Evolutionary conservation across 2,329 filamentous ascomycete genomes (phyloP).

Genomic region (Monosporascus sp.): DNA sequence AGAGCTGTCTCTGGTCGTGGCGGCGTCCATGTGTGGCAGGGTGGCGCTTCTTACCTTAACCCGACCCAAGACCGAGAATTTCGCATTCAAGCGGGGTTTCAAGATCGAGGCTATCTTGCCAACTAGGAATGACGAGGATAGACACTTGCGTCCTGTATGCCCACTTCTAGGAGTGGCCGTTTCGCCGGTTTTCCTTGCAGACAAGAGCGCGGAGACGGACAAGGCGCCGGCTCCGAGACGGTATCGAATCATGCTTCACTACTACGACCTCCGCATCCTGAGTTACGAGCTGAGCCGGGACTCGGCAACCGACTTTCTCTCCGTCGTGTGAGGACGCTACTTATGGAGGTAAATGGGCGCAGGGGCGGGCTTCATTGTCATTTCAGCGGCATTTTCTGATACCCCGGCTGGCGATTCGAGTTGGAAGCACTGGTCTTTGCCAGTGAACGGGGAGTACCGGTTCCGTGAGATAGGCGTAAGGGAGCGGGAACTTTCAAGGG

Average conservation of each 20-base stretch:
- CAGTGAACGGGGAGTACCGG: not conserved
- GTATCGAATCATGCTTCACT: conserved; percentile 66
- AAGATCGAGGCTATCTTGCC: conserved; percentile 51
- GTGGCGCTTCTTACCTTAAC: conserved; percentile 60
- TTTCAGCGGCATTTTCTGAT: not conserved
- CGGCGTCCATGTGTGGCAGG: conserved; percentile 62
- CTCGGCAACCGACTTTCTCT: conserved; percentile 24
- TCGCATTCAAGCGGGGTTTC: conserved; percentile 38
- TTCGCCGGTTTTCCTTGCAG: conserved; percentile 52
- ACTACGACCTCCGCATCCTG: conserved; percentile 62
- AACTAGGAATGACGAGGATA: conserved; percentile 38
- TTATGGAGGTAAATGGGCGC: not conserved
- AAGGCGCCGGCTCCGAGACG: conserved; percentile 33
- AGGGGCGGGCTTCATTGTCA: not conserved
- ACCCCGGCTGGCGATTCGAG: not conserved
- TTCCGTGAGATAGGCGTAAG: not conserved
- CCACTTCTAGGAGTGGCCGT: conserved; percentile 64
- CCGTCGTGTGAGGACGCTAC: conserved; percentile 12
- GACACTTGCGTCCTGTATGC: conserved; percentile 37
- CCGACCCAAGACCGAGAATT: conserved; percentile 23
- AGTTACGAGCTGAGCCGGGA: conserved; percentile 60
- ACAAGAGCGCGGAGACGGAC: conserved; percentile 15
- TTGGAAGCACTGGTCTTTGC: not conserved
- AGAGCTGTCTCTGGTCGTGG: conserved; percentile 63
- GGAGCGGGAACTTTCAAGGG: not conserved